phyloP scores from a whole-genome alignment of 164 flowering plant species.

The Chimonanthus praecox region DNA sequence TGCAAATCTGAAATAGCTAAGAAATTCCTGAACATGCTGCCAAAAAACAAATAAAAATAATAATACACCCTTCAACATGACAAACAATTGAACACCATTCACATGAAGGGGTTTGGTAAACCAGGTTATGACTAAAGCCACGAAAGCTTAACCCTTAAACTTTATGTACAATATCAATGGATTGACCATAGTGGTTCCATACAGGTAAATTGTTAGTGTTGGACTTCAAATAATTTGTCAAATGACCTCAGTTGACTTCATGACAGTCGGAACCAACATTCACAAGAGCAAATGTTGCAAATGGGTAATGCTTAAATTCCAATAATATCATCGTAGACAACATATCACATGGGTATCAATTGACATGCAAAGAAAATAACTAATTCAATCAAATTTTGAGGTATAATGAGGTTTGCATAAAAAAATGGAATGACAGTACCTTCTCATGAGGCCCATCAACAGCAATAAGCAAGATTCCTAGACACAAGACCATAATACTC shows the following conservation, averaged over 20 bases:
- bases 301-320: neutral
- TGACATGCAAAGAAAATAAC: neutral
- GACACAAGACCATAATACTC: slow-evolving; percentile 20
- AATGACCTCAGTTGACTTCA: too few relatives aligned
- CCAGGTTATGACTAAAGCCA: neutral
- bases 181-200: neutral
- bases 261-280: too few relatives aligned
- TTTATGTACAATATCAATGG: neutral
- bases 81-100: neutral
- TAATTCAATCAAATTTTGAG: neutral
- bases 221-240: neutral
- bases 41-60: slow-evolving; percentile 9
- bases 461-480: slow-evolving; percentile 41
- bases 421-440: slow-evolving; percentile 31
- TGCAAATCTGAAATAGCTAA: slow-evolving; percentile 38
- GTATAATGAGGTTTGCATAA: neutral
- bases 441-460: slow-evolving; percentile 79
- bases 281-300: neutral
- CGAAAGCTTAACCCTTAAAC: neutral
- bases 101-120: neutral
- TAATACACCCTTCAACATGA: neutral
- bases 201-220: neutral
- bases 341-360: neutral
- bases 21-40: slow-evolving; percentile 76
- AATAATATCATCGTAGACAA: neutral